A percentile compares a stretch with the other conserved stretches of the same genome.
Evolutionary conservation across 306 rosid genomes (phyloP).

Genomic region (Cotoneaster glaucophyllus): DNA sequence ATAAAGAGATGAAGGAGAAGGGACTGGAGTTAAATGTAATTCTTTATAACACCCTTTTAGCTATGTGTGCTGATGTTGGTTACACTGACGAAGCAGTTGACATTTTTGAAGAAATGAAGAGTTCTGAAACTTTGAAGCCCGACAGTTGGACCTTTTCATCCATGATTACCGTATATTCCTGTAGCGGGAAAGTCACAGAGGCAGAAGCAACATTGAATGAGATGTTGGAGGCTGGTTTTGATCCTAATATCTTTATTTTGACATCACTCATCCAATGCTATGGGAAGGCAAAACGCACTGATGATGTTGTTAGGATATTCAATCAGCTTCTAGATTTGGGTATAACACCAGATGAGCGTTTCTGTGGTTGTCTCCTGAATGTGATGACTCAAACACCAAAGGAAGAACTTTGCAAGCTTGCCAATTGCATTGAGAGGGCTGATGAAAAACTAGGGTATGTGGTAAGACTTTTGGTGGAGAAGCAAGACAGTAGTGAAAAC

Average conservation of each 20-base stretch:
- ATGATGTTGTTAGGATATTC: conserved; percentile 71
- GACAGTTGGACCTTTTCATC: conserved; percentile 83
- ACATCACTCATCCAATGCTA: conserved; percentile 82
- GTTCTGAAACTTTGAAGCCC: conserved; percentile 50
- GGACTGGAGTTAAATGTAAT: conserved; percentile 45
- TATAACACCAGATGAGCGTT: conserved; percentile 61
- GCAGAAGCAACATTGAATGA: conserved; percentile 62
- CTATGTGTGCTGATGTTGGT: conserved; percentile 82
- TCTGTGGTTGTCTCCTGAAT: conserved; percentile 79
- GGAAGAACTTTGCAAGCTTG: conserved; percentile 60
- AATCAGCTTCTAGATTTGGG: conserved; percentile 48
- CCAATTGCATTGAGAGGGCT: conserved; percentile 55
- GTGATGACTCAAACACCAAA: conserved; percentile 65
- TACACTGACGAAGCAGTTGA: conserved; percentile 52
- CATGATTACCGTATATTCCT: conserved; percentile 72
- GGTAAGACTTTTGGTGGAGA: conserved; percentile 45
- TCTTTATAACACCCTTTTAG: conserved; percentile 60
- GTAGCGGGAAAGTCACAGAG: conserved; percentile 53
- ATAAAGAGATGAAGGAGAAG: conserved; percentile 75
- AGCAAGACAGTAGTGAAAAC: conserved; percentile 28
- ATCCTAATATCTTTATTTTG: conserved; percentile 65
- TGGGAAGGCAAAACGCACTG: conserved; percentile 72
- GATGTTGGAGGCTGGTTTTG: conserved; percentile 70
- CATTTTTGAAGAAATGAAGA: conserved; percentile 63
- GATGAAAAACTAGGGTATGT: conserved; percentile 57